phyloP scores from a whole-genome alignment of 306 rosid species.

The Rubus parviflorus region DNA sequence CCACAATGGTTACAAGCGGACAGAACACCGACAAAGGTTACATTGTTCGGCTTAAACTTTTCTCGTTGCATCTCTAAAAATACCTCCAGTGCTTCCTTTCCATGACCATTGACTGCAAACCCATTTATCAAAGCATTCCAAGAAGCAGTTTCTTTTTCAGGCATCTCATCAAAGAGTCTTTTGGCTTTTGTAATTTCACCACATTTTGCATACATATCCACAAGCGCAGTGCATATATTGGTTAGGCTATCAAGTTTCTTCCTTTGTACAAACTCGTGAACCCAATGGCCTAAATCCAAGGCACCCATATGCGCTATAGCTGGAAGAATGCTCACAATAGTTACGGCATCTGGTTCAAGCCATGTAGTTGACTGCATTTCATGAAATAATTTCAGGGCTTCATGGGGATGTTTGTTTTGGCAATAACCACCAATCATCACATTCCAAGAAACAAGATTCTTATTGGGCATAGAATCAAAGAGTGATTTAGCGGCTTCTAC shows the following conservation, averaged over 20 bases:
- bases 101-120: constrained; percentile 66
- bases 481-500: constrained; percentile 48
- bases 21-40: constrained; percentile 55
- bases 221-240: constrained; percentile 51
- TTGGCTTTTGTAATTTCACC: constrained; percentile 56
- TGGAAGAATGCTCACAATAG: constrained; percentile 65
- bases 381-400: constrained; percentile 58
- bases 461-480: constrained; percentile 62
- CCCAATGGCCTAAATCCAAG: constrained; percentile 59
- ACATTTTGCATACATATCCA: constrained; percentile 77
- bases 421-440: constrained; percentile 76
- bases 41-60: constrained; percentile 45
- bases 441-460: constrained; percentile 64
- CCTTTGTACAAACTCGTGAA: constrained; percentile 46
- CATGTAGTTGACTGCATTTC: constrained; percentile 39
- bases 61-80: constrained; percentile 44
- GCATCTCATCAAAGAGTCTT: constrained; percentile 43
- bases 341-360: constrained; percentile 58
- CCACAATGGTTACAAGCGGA: constrained; percentile 76
- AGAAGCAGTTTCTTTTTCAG: constrained; percentile 47
- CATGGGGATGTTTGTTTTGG: constrained; percentile 44
- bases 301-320: constrained; percentile 71
- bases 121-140: constrained; percentile 86
- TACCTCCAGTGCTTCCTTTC: constrained; percentile 53
- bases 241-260: constrained; percentile 44